These are phyloP conservation scores for Scedosporium apiospermum DNA, from an alignment of 2,329 filamentous ascomycete species.

Conservation along the genomic window DNA sequence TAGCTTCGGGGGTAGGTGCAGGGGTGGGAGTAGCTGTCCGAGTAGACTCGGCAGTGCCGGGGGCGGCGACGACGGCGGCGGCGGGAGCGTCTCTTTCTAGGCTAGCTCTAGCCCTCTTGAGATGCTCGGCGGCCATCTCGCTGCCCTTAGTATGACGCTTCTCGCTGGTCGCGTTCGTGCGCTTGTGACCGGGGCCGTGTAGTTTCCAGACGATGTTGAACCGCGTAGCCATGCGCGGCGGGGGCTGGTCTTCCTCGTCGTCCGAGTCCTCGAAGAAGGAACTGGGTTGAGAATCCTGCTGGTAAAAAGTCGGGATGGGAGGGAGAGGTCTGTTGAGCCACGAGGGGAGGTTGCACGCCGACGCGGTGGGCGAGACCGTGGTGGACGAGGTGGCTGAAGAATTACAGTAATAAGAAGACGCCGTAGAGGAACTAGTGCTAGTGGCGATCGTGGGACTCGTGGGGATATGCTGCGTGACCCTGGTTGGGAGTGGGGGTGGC, in stretches of 20 bases:
- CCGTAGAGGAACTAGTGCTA: no score
- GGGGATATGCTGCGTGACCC: background rate
- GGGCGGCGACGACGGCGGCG: background rate
- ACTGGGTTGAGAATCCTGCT: background rate
- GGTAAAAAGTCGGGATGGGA: background rate
- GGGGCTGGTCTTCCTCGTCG: background rate
- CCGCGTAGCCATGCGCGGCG: background rate
- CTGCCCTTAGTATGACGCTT: slow-evolving; percentile 8
- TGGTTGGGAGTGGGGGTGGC: background rate
- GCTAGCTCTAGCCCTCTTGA: slow-evolving; percentile 9
- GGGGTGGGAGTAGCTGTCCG: background rate
- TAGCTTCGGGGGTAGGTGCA: background rate
- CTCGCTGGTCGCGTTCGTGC: slow-evolving; percentile 6
- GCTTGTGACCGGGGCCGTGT: slow-evolving; percentile 5
- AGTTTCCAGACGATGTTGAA: slow-evolving; percentile 4
- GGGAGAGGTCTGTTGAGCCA: slow-evolving; percentile 2
- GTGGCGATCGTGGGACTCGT: background rate
- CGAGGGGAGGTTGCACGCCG: background rate
- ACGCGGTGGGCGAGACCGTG: background rate
- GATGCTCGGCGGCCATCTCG: slow-evolving; percentile 9
- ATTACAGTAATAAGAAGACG: background rate
- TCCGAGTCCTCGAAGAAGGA: slow-evolving; percentile 8
- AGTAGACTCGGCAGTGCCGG: background rate
- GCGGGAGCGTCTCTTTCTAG: slow-evolving; percentile 6
- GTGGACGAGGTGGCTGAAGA: background rate